A percentile compares a stretch with the other conserved stretches of the same genome.
Evolutionary conservation across 192 early-diverging fungal genomes (phyloP).

Genomic region (Phlyctochytrium bullatum): DNA sequence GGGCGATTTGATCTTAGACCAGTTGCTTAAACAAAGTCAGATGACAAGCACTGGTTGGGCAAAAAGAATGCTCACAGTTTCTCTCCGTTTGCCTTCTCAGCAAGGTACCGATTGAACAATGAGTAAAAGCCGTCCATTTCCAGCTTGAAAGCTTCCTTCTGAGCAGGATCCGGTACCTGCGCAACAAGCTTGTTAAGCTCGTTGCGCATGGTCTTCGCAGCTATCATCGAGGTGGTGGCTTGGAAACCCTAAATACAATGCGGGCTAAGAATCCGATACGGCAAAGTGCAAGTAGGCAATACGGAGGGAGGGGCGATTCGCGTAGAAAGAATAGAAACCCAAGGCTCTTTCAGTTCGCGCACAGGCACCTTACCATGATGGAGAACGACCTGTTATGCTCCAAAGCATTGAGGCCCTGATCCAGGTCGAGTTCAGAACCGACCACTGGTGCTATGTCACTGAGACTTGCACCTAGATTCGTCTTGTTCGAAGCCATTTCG

Average conservation of each 20-base stretch:
- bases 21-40: slow-evolving; percentile 61
- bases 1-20: slow-evolving; percentile 93
- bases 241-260: slow-evolving; percentile 42
- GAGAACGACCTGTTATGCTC: slow-evolving; percentile 19
- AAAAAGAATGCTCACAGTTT: slow-evolving; percentile 60
- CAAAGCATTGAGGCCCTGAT: background rate
- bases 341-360: no score
- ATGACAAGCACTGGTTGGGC: no score
- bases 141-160: slow-evolving; percentile 43
- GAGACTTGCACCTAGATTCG: no score
- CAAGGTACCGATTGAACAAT: slow-evolving; percentile 71
- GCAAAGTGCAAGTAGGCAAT: background rate
- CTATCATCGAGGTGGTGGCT: slow-evolving; percentile 44
- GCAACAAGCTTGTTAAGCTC: slow-evolving; percentile 67
- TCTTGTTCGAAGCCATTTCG: no score
- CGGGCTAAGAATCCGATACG: background rate
- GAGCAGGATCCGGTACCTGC: slow-evolving; percentile 54
- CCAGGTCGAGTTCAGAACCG: no score
- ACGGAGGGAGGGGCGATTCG: no score
- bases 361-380: slow-evolving; percentile 2
- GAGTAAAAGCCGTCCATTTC: slow-evolving; percentile 53
- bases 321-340: no score
- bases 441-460: no score
- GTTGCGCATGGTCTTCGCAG: slow-evolving; percentile 71
- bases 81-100: slow-evolving; percentile 70